These are phyloP conservation scores for Leccinum arenicola DNA, from an alignment of 768 basidiomycete species.

Conservation along the genomic window DNA sequence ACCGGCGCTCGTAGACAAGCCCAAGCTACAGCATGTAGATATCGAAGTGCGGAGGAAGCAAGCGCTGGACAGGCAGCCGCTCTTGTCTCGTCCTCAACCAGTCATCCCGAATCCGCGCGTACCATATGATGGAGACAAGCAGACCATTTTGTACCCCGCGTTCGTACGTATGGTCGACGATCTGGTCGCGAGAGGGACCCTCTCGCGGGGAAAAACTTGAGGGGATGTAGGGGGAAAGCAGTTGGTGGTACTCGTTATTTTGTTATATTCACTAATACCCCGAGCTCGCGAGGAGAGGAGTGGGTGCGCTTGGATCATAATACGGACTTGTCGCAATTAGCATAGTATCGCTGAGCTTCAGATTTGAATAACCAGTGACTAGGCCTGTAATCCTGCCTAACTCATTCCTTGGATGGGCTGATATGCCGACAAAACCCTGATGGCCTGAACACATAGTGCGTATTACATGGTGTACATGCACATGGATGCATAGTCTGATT, in stretches of 20 bases:
- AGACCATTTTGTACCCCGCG: slow-evolving; percentile 19
- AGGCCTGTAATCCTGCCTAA: not conserved
- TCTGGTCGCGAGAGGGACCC: slow-evolving; percentile 17
- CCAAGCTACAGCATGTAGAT: not conserved
- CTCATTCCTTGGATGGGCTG: too few relatives aligned
- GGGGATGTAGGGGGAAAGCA: not conserved
- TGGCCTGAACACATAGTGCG: not conserved
- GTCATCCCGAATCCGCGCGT: slow-evolving; percentile 15
- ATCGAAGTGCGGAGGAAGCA: slow-evolving; percentile 15
- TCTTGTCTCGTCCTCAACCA: slow-evolving; percentile 26
- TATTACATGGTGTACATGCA: not conserved
- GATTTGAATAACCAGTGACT: not conserved
- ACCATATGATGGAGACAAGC: slow-evolving; percentile 8
- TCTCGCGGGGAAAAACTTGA: slow-evolving; percentile 1
- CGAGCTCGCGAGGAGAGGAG: not conserved
- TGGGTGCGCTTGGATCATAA: not conserved
- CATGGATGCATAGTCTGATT: slow-evolving; percentile 1
- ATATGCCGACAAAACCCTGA: not conserved
- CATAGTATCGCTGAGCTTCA: not conserved
- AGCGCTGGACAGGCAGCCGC: not conserved
- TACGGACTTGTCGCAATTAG: not conserved
- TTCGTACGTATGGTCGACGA: slow-evolving; percentile 26
- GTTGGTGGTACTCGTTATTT: not conserved
- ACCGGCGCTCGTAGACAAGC: not conserved
- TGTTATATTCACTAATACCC: slow-evolving; percentile 2